Evolutionary conservation across 2,329 filamentous ascomycete species (phyloP).

Genomic region (Cyclaneusma minus): DNA sequence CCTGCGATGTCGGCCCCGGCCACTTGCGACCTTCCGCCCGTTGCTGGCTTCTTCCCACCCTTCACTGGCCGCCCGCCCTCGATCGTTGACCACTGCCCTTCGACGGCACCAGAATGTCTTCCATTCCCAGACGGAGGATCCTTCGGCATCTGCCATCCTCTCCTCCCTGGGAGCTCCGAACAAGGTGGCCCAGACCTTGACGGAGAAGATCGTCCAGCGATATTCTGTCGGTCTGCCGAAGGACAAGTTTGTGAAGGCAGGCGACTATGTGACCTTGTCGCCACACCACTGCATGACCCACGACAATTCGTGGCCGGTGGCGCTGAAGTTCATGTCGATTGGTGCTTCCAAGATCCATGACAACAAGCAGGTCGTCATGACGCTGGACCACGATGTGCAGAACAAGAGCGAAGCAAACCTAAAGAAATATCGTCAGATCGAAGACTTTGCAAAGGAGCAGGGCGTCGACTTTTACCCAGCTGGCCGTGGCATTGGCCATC

Average conservation of each 20-base stretch:
- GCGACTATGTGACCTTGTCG: constrained; percentile 69
- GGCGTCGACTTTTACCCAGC: constrained; percentile 65
- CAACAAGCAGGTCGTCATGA: constrained; percentile 62
- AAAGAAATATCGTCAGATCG: constrained; percentile 69
- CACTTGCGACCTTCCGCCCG: no score
- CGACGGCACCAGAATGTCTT: constrained; percentile 36
- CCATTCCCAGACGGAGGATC: constrained; percentile 44
- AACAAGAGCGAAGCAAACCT: constrained; percentile 66
- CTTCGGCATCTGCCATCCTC: constrained; percentile 33
- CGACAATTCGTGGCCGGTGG: constrained; percentile 67
- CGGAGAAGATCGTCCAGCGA: constrained; percentile 81
- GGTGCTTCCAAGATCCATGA: constrained; percentile 61
- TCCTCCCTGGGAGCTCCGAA: constrained; percentile 27
- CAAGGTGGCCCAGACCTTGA: constrained; percentile 53
- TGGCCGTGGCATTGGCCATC: constrained; percentile 74
- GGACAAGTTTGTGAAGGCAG: constrained; percentile 60
- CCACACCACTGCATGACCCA: constrained; percentile 73
- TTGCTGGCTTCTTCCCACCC: no score
- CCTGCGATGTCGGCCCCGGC: no score
- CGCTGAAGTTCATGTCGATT: constrained; percentile 66
- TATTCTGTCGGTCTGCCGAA: constrained; percentile 61
- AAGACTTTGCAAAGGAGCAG: constrained; percentile 66
- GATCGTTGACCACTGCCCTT: background rate
- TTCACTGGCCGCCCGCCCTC: no score
- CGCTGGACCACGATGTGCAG: constrained; percentile 79